Base-by-base conservation (phyloP, 2,329 filamentous ascomycete species). In the Stagonosporopsis chrysanthemi region DNA sequence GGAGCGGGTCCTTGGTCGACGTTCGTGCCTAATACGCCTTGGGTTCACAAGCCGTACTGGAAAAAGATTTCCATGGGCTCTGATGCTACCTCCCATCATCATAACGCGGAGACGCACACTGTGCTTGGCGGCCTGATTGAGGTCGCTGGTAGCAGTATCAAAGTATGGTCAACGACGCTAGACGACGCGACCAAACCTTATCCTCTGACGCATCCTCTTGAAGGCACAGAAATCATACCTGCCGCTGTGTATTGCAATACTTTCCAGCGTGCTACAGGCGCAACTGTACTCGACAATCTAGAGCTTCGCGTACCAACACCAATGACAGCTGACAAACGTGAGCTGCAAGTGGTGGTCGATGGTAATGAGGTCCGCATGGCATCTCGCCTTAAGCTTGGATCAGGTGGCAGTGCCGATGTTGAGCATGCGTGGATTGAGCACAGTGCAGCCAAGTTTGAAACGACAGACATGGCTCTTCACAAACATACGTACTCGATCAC, bases 221-320 rank as follows among this genome's bases (percentile, higher is more conserved):
- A 76, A 40, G 78, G 76, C 5, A 77, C 77, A 1, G 78, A 81
- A 56, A 80, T 81, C 35, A 68, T 80, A 6, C 79, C 79, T 2
- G 79, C 78, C 2, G 79, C 77, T 2, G 74, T 75, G 2, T 67
- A 78, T 23, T 64, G 80, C 41, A 80, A 80, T 58, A 80, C 76
- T 1, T 78, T 80, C 47, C 49, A 72, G 14, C 62, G 73, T 22
- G 77, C 73, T 0, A 76, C 75, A 2, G 61, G 68, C 4, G 69
- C 61, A 7, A 56, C 57, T 1, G 46, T 63, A 2, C 56, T 80
- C 3, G 58, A 65, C 7, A 68, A 79, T 38, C 64, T 80, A 15
- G 64, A 65, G 29, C 63, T 79, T 6, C 67, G 66, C 1, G 70
- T 77, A 6, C 79, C 78, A 2, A 70, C 78, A 7, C 68, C 75